Evolutionary conservation across 371 early-diverging fungal genomes (phyloP).

Genomic region (Apophysomyces trapeziformis): DNA sequence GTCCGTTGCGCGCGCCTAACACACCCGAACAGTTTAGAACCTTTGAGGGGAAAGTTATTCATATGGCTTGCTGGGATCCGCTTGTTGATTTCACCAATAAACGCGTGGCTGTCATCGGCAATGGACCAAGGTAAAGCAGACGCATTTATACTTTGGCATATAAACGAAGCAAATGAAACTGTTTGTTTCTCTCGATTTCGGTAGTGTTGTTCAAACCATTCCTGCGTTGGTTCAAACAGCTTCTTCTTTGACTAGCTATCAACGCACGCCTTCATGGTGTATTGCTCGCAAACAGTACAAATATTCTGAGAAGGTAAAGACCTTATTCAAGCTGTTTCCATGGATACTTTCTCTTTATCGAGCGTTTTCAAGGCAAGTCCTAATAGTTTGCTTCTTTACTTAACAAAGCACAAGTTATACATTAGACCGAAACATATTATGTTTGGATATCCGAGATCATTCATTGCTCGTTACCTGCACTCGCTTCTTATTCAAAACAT

Average conservation of each 20-base stretch:
- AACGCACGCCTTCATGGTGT: slow-evolving; percentile 29
- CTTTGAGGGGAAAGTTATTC: slow-evolving; percentile 52
- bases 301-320: slow-evolving; percentile 20
- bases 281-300: slow-evolving; percentile 9
- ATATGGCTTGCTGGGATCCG: slow-evolving; percentile 56
- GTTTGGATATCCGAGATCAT: not conserved
- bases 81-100: slow-evolving; percentile 50
- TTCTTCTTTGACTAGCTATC: slow-evolving; percentile 19
- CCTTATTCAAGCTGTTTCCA: slow-evolving; percentile 23
- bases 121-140: slow-evolving; percentile 53
- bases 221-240: slow-evolving; percentile 22
- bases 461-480: not conserved
- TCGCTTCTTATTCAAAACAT: slow-evolving; percentile 10
- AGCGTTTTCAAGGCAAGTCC: slow-evolving; percentile 9
- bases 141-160: too few species aligned
- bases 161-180: too few species aligned
- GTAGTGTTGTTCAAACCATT: slow-evolving; percentile 27
- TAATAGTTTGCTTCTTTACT: slow-evolving; percentile 6
- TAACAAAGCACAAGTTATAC: not conserved
- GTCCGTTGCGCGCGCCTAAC: slow-evolving; percentile 51
- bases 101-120: slow-evolving; percentile 57
- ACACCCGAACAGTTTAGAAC: slow-evolving; percentile 53
- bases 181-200: too few species aligned
- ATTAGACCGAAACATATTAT: slow-evolving; percentile 10
- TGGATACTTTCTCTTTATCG: slow-evolving; percentile 23